Base-by-base conservation (phyloP, 441 rosid species). In the Gossypium schwendimanii region DNA sequence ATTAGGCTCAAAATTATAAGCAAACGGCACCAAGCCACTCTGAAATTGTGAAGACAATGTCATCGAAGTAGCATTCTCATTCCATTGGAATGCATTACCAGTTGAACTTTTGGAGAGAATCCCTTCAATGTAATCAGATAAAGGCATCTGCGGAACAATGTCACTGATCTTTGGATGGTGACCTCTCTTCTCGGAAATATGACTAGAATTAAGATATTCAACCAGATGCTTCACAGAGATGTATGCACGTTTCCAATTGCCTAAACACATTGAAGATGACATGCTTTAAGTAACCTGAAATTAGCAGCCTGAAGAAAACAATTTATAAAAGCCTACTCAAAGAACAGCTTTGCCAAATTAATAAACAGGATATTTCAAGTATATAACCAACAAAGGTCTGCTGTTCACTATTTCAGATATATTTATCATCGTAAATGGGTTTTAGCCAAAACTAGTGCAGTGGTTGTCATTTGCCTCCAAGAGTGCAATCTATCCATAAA, bases 201-300 rank as follows among this genome's bases (percentile, higher is more conserved):
- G 63, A 68, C 60, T 73, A 76, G 89, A 79, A 73, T 79, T 76
- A 76, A 89, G 82, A 79, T 70, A 79, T 58, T 88, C 91, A 71
- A 86, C 84, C 80, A 92, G 89, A 88, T 95, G 98, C 78, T 81
- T 86, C 81, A 95, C 73, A 77, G 96, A 89, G 70, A 74, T 81
- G 78, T 79, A 85, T 73, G 98, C 97, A 77, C 97, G 94, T 80
- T 85, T 92, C 98, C 98, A 91, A 72, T 87, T 87, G 67, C 99
- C 99, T 95, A 80, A 79, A 84, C 78, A 89, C 77, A 85, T 77
- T 76, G 77, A 78, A 81, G 81, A 73, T 76, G 71, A 78, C 69
- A 83, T 74, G 70, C 74, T 81, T 78, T 77, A 77, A 84, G 74
- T 55, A 74, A 70, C 73, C 76, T 63, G 77, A 73, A 65, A 84